phyloP scores from a whole-genome alignment of 352 stramenopile genomes.

The Phytophthora chlamydospora region DNA sequence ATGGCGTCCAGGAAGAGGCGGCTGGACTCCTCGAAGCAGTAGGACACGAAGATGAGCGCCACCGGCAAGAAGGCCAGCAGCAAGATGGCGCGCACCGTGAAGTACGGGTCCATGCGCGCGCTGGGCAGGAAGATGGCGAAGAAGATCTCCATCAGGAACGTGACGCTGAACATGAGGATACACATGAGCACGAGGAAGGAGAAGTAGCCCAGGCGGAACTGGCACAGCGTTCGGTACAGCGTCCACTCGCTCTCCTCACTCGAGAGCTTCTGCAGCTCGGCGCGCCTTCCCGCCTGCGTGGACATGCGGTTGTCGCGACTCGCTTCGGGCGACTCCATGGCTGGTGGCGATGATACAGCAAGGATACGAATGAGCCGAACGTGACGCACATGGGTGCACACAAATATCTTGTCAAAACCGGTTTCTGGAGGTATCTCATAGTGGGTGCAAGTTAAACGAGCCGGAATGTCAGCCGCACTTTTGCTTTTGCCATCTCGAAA shows the following conservation, averaged over 20 bases:
- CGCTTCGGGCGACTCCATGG: slow-evolving; percentile 22
- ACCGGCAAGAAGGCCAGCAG: slow-evolving; percentile 77
- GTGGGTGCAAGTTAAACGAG: slow-evolving; percentile 5
- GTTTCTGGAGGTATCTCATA: slow-evolving; percentile 9
- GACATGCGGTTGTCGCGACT: slow-evolving; percentile 61
- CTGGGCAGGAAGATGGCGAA: slow-evolving; percentile 90
- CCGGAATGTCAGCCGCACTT: slow-evolving; percentile 15
- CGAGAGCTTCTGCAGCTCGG: slow-evolving; percentile 76
- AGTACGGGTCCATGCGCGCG: slow-evolving; percentile 71
- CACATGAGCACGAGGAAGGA: slow-evolving; percentile 90
- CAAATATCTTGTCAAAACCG: not conserved
- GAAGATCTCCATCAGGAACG: slow-evolving; percentile 91
- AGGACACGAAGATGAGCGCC: slow-evolving; percentile 84
- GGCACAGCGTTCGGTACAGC: slow-evolving; percentile 79
- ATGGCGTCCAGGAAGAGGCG: slow-evolving; percentile 87
- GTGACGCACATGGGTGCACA: slow-evolving; percentile 19
- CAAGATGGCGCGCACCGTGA: slow-evolving; percentile 72
- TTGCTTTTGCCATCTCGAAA: not conserved
- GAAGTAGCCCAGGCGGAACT: slow-evolving; percentile 90
- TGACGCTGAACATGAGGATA: slow-evolving; percentile 91
- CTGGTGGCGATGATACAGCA: slow-evolving; percentile 10
- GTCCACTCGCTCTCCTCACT: slow-evolving; percentile 67
- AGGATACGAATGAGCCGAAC: slow-evolving; percentile 6
- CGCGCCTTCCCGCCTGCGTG: slow-evolving; percentile 58
- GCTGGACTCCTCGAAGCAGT: slow-evolving; percentile 86